Percentiles rank a stretch among this genome's conserved stretches.
These are phyloP conservation scores for Stagonosporopsis tanaceti DNA, from an alignment of 2,329 filamentous ascomycete genomes.

Conservation along the genomic window DNA sequence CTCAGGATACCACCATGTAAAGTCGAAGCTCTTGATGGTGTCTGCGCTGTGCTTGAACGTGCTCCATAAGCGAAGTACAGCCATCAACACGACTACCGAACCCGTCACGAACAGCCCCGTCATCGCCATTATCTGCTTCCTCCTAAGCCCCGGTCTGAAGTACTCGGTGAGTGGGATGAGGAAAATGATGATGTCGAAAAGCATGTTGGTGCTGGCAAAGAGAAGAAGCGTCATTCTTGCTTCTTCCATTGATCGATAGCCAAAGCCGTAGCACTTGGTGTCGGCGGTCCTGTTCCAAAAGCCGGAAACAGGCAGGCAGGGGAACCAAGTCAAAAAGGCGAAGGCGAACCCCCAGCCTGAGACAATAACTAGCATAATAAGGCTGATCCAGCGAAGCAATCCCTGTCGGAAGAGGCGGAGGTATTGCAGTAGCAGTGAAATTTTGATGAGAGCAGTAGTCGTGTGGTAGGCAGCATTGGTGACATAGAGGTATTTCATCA, in stretches of 20 bases:
- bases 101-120: conserved; percentile 36
- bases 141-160: conserved; percentile 25
- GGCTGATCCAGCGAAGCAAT: conserved; percentile 24
- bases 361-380: conserved; percentile 27
- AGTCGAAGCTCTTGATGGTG: conserved; percentile 32
- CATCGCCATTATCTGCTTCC: conserved; percentile 32
- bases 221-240: conserved; percentile 21
- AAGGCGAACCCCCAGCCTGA: conserved; percentile 39
- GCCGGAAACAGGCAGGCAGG: conserved; percentile 34
- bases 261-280: conserved; percentile 31
- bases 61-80: conserved; percentile 41
- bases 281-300: conserved; percentile 31
- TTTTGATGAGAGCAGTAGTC: conserved; percentile 43
- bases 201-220: conserved; percentile 37
- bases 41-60: conserved; percentile 28
- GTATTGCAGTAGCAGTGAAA: conserved; percentile 48
- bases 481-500: conserved; percentile 37
- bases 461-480: conserved; percentile 39
- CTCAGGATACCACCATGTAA: conserved; percentile 43
- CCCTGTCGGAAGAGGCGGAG: conserved; percentile 41
- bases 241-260: conserved; percentile 16
- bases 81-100: conserved; percentile 40
- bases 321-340: conserved; percentile 42
- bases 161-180: conserved; percentile 32
- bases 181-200: conserved; percentile 37